Evolutionary conservation across 2,329 filamentous ascomycete genomes (phyloP), one percentile per base, ranked within the genome.

Genomic region (Claviceps arundinis): DNA sequence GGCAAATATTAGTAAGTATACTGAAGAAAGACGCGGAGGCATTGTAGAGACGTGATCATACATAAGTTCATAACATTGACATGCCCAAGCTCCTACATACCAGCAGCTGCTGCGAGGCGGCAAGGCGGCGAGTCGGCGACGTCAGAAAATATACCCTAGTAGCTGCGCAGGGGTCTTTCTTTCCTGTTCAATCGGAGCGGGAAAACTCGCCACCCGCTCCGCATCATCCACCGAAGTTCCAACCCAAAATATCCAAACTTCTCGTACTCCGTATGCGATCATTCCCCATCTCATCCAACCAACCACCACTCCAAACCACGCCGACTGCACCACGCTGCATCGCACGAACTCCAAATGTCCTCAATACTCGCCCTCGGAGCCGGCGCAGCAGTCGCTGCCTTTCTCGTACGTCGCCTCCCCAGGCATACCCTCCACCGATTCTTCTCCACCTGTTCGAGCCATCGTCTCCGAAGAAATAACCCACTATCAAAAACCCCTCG

Each of bases 341-440:
- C 30, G 30, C 30, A 34, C 30, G 9, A 34, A 34, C 26, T 16
- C 24, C 44, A 43, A 50, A 73, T 73, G 70, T 63, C 70, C 54
- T 72, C 70, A 50, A 64, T 71, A 51, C 64, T 77, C 50, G 73
- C 72, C 58, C 64, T 67, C 55, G 74, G 73, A 56, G 68, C 70
- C 45, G 74, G 74, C 54, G 67, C 72, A 51, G 74, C 74, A 53
- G 73, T 73, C 53, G 73, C 74, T 24, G 74, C 74, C 48, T 77
- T 77, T 57, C 65, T 77, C 50, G 73, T 76, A 70, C 44, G 70
- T 56, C 19, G 5, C 22, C 30, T 8, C 13, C 9, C 5, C 30
- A 19, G 6, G 22, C 26, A 37, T 14, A 11, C 6, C 13, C 38
- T 46, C 7, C 16, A 3, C 5, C 8, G n/a, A 42, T 7, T 14